Conservation (phyloP, 2,329 filamentous ascomycete species). For the Xylariaceae sp. region DNA sequence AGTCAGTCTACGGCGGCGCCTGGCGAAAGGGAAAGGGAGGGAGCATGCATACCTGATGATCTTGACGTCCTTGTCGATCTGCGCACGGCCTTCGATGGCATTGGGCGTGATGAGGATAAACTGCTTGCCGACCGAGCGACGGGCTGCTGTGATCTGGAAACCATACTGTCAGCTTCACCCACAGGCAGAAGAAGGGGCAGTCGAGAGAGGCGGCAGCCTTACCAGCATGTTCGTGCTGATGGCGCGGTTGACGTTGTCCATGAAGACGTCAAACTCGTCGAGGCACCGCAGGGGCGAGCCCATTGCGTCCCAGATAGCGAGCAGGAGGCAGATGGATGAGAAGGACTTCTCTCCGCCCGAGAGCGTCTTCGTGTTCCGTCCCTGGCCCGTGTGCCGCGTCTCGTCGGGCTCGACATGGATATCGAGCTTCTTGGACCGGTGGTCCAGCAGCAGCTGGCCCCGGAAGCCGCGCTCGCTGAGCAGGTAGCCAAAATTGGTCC, state of each 20-base stretch:
- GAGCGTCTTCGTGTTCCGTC: slow-evolving; percentile 81
- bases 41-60: slow-evolving; percentile 66
- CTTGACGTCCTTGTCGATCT: slow-evolving; percentile 62
- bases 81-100: slow-evolving; percentile 57
- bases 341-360: slow-evolving; percentile 98
- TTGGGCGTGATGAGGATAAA: slow-evolving; percentile 97
- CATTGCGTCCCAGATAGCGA: slow-evolving; percentile 97
- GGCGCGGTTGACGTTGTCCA: slow-evolving; percentile 93
- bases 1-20: slow-evolving; percentile 17
- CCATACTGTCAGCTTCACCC: slow-evolving; percentile 16
- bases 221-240: slow-evolving; percentile 92
- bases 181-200: background rate
- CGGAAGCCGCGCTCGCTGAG: slow-evolving; percentile 85
- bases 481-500: slow-evolving; percentile 80
- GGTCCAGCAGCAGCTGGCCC: slow-evolving; percentile 72
- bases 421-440: slow-evolving; percentile 64
- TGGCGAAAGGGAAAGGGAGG: slow-evolving; percentile 1
- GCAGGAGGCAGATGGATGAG: slow-evolving; percentile 86
- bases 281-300: slow-evolving; percentile 89
- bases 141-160: slow-evolving; percentile 67
- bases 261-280: slow-evolving; percentile 98
- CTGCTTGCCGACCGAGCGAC: slow-evolving; percentile 80
- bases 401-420: slow-evolving; percentile 67
- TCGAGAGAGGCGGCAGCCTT: slow-evolving; percentile 32
- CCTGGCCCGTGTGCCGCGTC: slow-evolving; percentile 60